Evolutionary conservation across 2,329 filamentous ascomycete genomes (phyloP).

Genomic region (Aureobasidium sp.): DNA sequence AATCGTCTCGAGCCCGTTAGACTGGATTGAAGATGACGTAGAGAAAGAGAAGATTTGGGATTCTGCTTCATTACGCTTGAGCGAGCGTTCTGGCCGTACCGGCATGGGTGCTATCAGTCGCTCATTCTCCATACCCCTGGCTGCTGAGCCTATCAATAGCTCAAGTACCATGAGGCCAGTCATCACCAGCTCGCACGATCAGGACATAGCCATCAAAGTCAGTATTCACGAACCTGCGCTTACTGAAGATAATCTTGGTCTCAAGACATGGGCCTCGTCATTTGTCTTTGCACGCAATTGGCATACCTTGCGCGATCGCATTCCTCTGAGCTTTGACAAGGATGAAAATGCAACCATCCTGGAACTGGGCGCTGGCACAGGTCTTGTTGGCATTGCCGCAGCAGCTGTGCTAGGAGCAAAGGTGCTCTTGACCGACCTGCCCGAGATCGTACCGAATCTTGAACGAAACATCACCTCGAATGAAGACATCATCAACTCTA

Average conservation of each 20-base stretch:
- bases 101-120: constrained; percentile 58
- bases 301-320: constrained; percentile 22
- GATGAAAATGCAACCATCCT: constrained; percentile 37
- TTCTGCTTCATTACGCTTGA: constrained; percentile 67
- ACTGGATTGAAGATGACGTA: constrained; percentile 61
- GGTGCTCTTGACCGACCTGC: constrained; percentile 74
- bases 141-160: background rate
- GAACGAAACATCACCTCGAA: constrained; percentile 65
- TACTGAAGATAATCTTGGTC: constrained; percentile 77
- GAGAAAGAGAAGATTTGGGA: constrained; percentile 66
- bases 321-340: background rate
- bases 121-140: constrained; percentile 46
- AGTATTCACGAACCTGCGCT: constrained; percentile 77
- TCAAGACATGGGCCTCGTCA: constrained; percentile 94
- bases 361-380: constrained; percentile 84
- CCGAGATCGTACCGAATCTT: constrained; percentile 75
- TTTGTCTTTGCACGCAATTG: constrained; percentile 75
- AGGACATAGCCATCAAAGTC: constrained; percentile 46
- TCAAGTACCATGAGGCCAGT: constrained; percentile 9
- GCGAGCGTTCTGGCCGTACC: constrained; percentile 74
- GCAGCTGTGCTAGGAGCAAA: constrained; percentile 59
- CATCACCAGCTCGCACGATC: constrained; percentile 13
- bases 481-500: constrained; percentile 41
- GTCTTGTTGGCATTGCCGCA: constrained; percentile 79
- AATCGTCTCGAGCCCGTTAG: constrained; percentile 58